Conservation (phyloP, 352 stramenopile species). For the Elongisporangium undulatum region DNA sequence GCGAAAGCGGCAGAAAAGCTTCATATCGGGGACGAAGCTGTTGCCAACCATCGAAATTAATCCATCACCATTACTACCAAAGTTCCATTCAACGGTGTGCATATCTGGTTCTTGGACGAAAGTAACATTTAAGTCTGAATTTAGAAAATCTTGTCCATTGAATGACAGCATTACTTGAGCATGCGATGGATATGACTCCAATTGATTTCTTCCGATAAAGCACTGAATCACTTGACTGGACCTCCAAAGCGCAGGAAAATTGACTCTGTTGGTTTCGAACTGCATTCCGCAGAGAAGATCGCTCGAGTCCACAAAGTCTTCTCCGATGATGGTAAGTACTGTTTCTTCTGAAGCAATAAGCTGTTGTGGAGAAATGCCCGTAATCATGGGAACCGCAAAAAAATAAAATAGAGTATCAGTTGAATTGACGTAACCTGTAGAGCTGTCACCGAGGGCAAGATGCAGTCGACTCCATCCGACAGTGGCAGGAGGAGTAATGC, state of each 20-base stretch:
- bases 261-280: constrained; percentile 3
- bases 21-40: constrained; percentile 30
- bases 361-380: constrained; percentile 16
- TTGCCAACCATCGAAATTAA: constrained; percentile 23
- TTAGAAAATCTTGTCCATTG: constrained; percentile 11
- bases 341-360: constrained; percentile 9
- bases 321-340: constrained; percentile 19
- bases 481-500: constrained; percentile 12
- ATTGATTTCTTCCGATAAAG: not conserved
- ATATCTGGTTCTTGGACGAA: constrained; percentile 25
- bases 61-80: not conserved
- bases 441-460: constrained; percentile 13
- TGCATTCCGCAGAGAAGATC: constrained; percentile 25
- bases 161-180: constrained; percentile 21
- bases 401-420: constrained; percentile 22
- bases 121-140: constrained; percentile 35
- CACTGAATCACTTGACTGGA: constrained; percentile 23
- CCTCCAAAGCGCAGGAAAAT: constrained; percentile 11
- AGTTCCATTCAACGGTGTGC: constrained; percentile 2
- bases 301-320: constrained; percentile 12
- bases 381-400: constrained; percentile 10
- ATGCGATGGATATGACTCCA: not conserved
- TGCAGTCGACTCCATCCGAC: constrained; percentile 10
- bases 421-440: constrained; percentile 21
- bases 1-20: constrained; percentile 37